Percentiles rank a stretch among this genome's conserved stretches.
phyloP scores from a whole-genome alignment of 2,329 filamentous ascomycete species.

The Diaporthe aspalathi region DNA sequence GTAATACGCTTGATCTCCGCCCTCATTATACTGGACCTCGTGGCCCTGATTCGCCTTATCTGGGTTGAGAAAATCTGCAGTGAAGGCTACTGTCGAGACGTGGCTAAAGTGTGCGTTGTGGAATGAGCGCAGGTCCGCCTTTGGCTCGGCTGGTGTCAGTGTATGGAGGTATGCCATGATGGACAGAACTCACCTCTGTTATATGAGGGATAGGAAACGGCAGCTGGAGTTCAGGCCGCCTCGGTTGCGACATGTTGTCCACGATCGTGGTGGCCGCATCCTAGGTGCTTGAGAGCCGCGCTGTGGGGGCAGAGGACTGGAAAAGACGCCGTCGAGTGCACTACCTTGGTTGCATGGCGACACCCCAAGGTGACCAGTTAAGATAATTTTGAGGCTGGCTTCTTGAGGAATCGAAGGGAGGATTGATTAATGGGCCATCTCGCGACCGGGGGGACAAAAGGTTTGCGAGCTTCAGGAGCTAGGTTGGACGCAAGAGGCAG shows the following conservation, averaged over 20 bases:
- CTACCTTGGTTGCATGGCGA: neutral
- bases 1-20: slow-evolving; percentile 48
- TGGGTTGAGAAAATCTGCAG: slow-evolving; percentile 56
- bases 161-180: neutral
- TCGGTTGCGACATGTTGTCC: slow-evolving; percentile 36
- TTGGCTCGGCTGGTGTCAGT: slow-evolving; percentile 48
- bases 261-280: slow-evolving; percentile 13
- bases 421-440: neutral
- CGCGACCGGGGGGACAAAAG: neutral
- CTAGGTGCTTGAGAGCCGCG: slow-evolving; percentile 21
- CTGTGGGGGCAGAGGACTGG: slow-evolving; percentile 15
- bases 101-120: slow-evolving; percentile 69
- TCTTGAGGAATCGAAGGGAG: neutral
- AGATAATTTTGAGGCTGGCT: slow-evolving; percentile 11
- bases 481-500: neutral
- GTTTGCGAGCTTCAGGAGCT: neutral
- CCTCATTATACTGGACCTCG: slow-evolving; percentile 47
- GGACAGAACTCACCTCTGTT: slow-evolving; percentile 49
- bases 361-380: neutral
- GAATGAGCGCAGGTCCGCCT: slow-evolving; percentile 71
- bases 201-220: slow-evolving; percentile 50
- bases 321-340: neutral
- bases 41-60: slow-evolving; percentile 42
- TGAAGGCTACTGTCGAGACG: slow-evolving; percentile 59
- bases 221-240: slow-evolving; percentile 13